phyloP scores from a whole-genome alignment of 2,329 filamentous ascomycete genomes.

The Talaromyces piceae region DNA sequence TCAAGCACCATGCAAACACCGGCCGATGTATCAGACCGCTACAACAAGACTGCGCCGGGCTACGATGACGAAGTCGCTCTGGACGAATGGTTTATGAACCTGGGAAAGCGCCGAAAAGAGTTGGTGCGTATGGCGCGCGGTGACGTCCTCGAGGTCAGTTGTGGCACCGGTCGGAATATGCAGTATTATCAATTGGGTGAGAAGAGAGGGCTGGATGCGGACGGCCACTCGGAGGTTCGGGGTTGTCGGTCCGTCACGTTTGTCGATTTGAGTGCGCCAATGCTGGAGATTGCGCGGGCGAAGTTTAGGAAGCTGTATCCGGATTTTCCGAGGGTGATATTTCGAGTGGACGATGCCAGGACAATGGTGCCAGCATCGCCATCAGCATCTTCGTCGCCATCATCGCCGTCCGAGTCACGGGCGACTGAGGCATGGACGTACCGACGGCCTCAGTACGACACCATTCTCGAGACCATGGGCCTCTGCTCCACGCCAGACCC shows the following conservation, averaged over 20 bases:
- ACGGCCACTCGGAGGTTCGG: conserved; percentile 22
- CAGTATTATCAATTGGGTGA: conserved; percentile 38
- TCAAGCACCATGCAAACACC: conserved; percentile 27
- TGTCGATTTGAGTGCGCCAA: conserved; percentile 42
- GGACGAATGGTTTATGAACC: conserved; percentile 36
- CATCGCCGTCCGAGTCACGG: not conserved
- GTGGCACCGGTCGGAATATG: conserved; percentile 44
- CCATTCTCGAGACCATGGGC: conserved; percentile 45
- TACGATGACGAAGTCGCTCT: conserved; percentile 42
- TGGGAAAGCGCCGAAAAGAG: conserved; percentile 34
- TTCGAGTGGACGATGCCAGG: conserved; percentile 30
- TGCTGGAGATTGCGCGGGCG: conserved; percentile 38
- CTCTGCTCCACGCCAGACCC: conserved; percentile 42
- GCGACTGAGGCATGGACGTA: not conserved
- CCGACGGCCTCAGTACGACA: conserved; percentile 33
- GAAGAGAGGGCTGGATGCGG: conserved; percentile 22
- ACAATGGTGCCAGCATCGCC: conserved; percentile 16
- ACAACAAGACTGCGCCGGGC: conserved; percentile 34
- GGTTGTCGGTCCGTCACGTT: conserved; percentile 39
- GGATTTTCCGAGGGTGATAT: conserved; percentile 23
- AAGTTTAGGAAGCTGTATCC: conserved; percentile 36
- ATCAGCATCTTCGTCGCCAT: not conserved
- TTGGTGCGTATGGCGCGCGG: conserved; percentile 38
- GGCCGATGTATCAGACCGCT: conserved; percentile 40
- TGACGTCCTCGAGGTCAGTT: conserved; percentile 43